Base-by-base conservation (phyloP, 139 green algal genomes). In the Coccomyxa sp. region DNA sequence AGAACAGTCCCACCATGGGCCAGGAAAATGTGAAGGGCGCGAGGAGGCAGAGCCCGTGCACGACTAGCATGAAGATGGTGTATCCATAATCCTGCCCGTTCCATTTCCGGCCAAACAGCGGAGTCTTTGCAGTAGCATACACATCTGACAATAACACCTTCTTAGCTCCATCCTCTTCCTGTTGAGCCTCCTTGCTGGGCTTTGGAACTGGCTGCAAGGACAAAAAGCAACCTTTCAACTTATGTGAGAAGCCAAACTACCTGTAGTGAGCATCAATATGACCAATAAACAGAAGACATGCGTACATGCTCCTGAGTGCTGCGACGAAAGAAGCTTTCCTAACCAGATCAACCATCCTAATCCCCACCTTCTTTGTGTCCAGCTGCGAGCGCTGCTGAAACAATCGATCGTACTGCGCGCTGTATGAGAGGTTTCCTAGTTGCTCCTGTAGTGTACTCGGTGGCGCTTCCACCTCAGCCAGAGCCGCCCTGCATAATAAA, bases 1-100 rank as follows among this genome's bases (percentile, higher is more conserved):
- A 80, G 84, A 97, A 98, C 67, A 96, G 87, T 27, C 68, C 90
- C 17, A 98, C 81, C 88, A 97, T 98, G 25, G 84, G 57, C 90
- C 87, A 94, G 77, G 89, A 95, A 88, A 96, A 98, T 14, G 92
- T 97, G 76, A 93, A 89, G 59, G 94, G 95, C 0, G 95, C 95
- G 7, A 90, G 71, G 12, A 93, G 87, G 16, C 90, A 91, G 13
- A 96, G 80, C 0, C 91, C 82, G 88, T 98, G 95, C 88, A 98
- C 92, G 38, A 83, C 86, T 4, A 85, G 51, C 82, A 98, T 95
- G 89, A 96, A 97, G 60, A 58, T 90, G 9, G 89, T 85, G 85
- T 97, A 97, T 0, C 77, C 79, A n/a, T 90, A 85, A 92, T 98
- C 95, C 38, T 88, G 96, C 0, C 63, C 67, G 51, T 92, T 93